Percentiles rank a stretch among this genome's conserved stretches.
These are phyloP conservation scores for Niveomyces coronatus DNA, from an alignment of 2,329 filamentous ascomycete species.

Conservation along the genomic window DNA sequence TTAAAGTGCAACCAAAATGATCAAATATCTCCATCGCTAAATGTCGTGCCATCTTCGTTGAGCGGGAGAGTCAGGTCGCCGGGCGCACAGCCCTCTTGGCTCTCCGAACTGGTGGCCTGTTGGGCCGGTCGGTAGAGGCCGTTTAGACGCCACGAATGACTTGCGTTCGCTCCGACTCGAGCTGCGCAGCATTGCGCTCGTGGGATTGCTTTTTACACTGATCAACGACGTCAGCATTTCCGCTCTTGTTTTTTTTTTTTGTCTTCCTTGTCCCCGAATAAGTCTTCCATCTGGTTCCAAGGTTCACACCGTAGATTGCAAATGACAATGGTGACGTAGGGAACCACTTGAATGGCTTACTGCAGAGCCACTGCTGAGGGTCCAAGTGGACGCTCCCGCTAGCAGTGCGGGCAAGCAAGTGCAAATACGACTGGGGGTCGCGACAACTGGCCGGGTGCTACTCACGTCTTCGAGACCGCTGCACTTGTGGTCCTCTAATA, in stretches of 20 bases:
- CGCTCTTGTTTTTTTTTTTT: background rate
- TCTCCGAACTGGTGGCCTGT: background rate
- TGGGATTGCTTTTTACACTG: slow-evolving; percentile 95
- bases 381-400: slow-evolving; percentile 4
- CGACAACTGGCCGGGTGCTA: slow-evolving; percentile 9
- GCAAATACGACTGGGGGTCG: background rate
- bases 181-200: slow-evolving; percentile 83
- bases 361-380: slow-evolving; percentile 4
- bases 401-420: slow-evolving; percentile 1
- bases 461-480: slow-evolving; percentile 78
- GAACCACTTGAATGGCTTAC: background rate
- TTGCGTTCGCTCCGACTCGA: slow-evolving; percentile 86
- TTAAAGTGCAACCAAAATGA: slow-evolving; percentile 3
- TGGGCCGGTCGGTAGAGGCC: background rate
- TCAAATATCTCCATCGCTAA: slow-evolving; percentile 4
- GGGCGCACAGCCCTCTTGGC: background rate
- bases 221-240: slow-evolving; percentile 10
- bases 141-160: slow-evolving; percentile 81
- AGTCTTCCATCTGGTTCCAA: too few species aligned
- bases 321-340: background rate
- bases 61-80: background rate
- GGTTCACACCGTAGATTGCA: background rate
- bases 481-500: slow-evolving; percentile 92
- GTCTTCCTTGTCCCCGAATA: too few species aligned
- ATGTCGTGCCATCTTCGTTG: slow-evolving; percentile 8